Percentiles rank a stretch among this genome's conserved stretches.
Evolutionary conservation across 768 basidiomycete genomes (phyloP).

Genomic region (Tylopilus intermedius): DNA sequence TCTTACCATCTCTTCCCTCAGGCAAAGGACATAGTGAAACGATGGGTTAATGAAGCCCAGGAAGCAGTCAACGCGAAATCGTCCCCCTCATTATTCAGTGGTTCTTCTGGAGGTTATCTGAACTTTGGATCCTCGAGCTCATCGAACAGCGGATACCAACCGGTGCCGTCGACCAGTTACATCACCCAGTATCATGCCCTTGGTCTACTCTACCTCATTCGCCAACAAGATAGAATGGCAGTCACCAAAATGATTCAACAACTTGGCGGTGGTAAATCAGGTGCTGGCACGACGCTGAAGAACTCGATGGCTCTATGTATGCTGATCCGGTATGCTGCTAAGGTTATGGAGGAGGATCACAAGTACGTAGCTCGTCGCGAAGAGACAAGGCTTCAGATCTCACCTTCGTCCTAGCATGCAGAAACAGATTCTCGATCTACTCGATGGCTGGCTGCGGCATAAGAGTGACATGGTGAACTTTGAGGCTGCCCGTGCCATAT

Average conservation of each 20-base stretch:
- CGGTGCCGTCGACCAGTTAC: slow-evolving; percentile 83
- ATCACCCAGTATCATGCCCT: slow-evolving; percentile 97
- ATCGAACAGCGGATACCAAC: slow-evolving; percentile 61
- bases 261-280: slow-evolving; percentile 83
- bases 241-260: slow-evolving; percentile 99
- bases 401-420: slow-evolving; percentile 56
- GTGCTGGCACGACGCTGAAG: slow-evolving; percentile 78
- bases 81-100: slow-evolving; percentile 61
- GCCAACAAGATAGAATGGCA: slow-evolving; percentile 98
- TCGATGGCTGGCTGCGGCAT: slow-evolving; percentile 93
- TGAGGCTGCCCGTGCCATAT: slow-evolving; percentile 95
- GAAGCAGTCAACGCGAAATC: slow-evolving; percentile 92
- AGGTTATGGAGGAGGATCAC: slow-evolving; percentile 97
- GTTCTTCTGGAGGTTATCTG: slow-evolving; percentile 57
- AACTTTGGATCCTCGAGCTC: slow-evolving; percentile 59
- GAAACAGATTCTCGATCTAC: slow-evolving; percentile 85
- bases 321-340: slow-evolving; percentile 97
- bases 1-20: slow-evolving; percentile 93
- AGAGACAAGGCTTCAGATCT: not conserved
- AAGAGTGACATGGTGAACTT: slow-evolving; percentile 99
- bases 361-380: slow-evolving; percentile 58
- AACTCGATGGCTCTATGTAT: slow-evolving; percentile 98
- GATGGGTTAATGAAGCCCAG: slow-evolving; percentile 99
- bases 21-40: slow-evolving; percentile 92
- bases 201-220: slow-evolving; percentile 87